These are phyloP conservation scores for Verticillium isaacii DNA, from an alignment of 2,329 filamentous ascomycete species.

Conservation along the genomic window DNA sequence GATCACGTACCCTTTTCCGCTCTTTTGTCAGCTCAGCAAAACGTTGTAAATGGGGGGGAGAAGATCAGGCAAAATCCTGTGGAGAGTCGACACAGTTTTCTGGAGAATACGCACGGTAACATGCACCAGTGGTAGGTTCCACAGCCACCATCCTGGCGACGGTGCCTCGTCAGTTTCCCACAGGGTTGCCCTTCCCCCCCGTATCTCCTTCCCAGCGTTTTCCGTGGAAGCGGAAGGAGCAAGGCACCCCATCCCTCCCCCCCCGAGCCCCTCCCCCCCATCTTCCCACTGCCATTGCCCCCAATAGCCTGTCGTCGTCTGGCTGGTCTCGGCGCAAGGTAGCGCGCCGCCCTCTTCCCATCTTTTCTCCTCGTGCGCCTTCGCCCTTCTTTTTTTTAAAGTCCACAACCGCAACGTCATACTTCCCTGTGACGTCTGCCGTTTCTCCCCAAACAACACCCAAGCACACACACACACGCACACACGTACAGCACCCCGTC, in stretches of 20 bases:
- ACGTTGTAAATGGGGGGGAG: background rate
- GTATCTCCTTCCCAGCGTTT: background rate
- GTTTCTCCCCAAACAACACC: slow-evolving; percentile 17
- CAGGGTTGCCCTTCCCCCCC: background rate
- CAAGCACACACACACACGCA: slow-evolving; percentile 1
- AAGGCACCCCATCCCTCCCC: background rate
- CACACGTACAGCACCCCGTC: background rate
- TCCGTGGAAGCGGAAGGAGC: background rate
- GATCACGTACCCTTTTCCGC: background rate
- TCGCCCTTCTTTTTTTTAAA: slow-evolving; percentile 9
- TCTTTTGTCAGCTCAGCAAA: background rate
- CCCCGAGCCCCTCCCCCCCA: background rate
- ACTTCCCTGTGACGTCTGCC: slow-evolving; percentile 36
- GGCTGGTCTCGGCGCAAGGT: background rate
- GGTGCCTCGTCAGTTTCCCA: background rate
- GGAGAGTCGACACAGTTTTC: background rate
- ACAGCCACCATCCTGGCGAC: background rate
- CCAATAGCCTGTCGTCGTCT: background rate
- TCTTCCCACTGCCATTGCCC: background rate
- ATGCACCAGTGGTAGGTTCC: background rate
- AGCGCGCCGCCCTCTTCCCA: background rate
- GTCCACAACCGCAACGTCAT: slow-evolving; percentile 37
- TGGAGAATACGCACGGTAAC: background rate
- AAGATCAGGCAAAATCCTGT: background rate
- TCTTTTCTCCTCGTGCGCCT: background rate